Conservation (phyloP, 352 stramenopile genomes). For the Elongisporangium prolatum region DNA sequence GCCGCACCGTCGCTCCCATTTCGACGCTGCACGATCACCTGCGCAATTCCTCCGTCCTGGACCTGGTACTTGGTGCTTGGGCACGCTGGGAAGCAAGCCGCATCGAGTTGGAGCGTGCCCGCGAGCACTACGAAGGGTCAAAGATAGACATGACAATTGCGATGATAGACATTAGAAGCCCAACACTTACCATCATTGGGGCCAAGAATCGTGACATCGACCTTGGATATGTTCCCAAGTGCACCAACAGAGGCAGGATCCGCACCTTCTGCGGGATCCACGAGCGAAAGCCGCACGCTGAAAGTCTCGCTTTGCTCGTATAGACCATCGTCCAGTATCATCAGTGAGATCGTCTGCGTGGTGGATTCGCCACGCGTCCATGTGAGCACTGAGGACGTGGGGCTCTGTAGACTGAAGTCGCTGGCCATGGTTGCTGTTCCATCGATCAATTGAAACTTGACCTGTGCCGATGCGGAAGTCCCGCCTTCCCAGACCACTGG, state of each 20-base stretch:
- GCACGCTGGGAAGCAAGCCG: constrained; percentile 66
- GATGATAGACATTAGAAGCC: too few relatives aligned
- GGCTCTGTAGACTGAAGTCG: constrained; percentile 40
- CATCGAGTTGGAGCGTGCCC: constrained; percentile 55
- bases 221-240: constrained; percentile 34
- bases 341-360: constrained; percentile 40
- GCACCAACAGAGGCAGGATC: constrained; percentile 20
- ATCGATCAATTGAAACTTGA: constrained; percentile 39
- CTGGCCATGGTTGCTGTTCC: constrained; percentile 32
- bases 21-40: constrained; percentile 47
- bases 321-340: constrained; percentile 35
- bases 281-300: constrained; percentile 23
- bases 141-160: neutral
- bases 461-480: constrained; percentile 36
- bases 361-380: constrained; percentile 35
- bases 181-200: constrained; percentile 39
- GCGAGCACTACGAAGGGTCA: constrained; percentile 13
- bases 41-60: constrained; percentile 38
- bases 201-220: constrained; percentile 48
- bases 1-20: constrained; percentile 42
- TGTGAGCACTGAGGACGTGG: constrained; percentile 19
- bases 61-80: constrained; percentile 35
- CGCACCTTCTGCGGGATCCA: constrained; percentile 17
- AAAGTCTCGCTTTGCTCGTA: constrained; percentile 58
- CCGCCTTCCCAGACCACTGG: constrained; percentile 57